Base-by-base conservation (phyloP, 192 early-diverging fungal genomes). In the Phlyctochytrium planicorne region DNA sequence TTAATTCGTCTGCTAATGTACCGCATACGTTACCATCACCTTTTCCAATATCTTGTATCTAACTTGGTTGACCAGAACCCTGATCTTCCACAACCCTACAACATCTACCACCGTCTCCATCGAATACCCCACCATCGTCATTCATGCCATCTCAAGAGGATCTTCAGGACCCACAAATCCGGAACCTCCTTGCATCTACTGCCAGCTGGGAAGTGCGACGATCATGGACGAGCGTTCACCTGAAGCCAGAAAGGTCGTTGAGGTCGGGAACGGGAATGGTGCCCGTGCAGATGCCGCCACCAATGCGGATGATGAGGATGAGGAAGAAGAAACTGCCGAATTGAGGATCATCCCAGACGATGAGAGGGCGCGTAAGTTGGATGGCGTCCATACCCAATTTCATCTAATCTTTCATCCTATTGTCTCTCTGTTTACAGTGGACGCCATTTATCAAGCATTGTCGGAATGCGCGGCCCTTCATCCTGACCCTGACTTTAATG, bases 401-500 rank as follows among this genome's bases (percentile, higher is more conserved):
- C 17, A 14, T 40, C 52, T 16, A 4, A 25, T 17, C 29, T 64
- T 33, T 16, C 34, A 30, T 34, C 23, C 55, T 67, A 27, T 53
- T 66, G 0, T 31, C 32, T 59, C 25, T 33, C 37, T 36, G 29
- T 0, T 59, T 35, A 1, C 71, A 90, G 89, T 91, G 77, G 89
- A 91, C 29, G 69, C 73, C 12, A 81, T 91, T 24, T 91, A 83
- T 78, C 74, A 84, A 53, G 85, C 83, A 32, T 59, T 91, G 35
- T 83, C 87, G 2, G 77, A 87, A 20, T 91, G 89, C 65, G 86
- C 87, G 1, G 81, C 84, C 1, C 70, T 89, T 0, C 89, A 91
- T 59, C 89, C 88, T n/a, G 89, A 91, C 64, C 70, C 78, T 52
- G 78, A 82, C 30, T 73, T 68, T 60, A 72, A 74, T 33, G 74